A percentile compares a stretch with the other conserved stretches of the same genome.
phyloP scores from a whole-genome alignment of 2,329 filamentous ascomycete species.

The Tolypocladium capitatum region DNA sequence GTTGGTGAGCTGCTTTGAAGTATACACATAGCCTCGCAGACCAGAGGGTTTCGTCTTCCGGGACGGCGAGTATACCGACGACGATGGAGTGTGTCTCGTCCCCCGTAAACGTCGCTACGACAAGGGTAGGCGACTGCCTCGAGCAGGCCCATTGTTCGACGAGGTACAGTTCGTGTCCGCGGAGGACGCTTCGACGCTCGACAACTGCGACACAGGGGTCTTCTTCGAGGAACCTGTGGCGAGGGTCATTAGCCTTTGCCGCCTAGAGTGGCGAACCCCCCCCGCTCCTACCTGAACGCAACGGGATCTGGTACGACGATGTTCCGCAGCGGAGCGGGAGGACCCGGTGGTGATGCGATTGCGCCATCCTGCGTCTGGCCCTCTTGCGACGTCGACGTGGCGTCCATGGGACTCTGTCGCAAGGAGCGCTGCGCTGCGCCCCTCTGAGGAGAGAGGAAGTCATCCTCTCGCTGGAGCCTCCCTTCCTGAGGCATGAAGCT shows the following conservation, averaged over 20 bases:
- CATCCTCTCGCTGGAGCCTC: slow-evolving; percentile 4
- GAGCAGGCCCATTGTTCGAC: slow-evolving; percentile 98
- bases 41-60: slow-evolving; percentile 68
- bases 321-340: slow-evolving; percentile 24
- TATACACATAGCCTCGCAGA: slow-evolving; percentile 68
- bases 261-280: no score
- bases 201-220: slow-evolving; percentile 65
- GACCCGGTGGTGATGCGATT: slow-evolving; percentile 4
- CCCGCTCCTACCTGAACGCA: slow-evolving; percentile 34
- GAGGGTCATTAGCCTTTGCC: slow-evolving; percentile 2
- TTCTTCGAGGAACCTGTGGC: slow-evolving; percentile 62
- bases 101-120: slow-evolving; percentile 88
- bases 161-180: slow-evolving; percentile 84
- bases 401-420: slow-evolving; percentile 1
- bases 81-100: slow-evolving; percentile 66
- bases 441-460: not conserved
- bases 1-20: slow-evolving; percentile 74
- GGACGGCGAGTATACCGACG: slow-evolving; percentile 70
- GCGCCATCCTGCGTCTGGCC: slow-evolving; percentile 4
- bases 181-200: slow-evolving; percentile 54
- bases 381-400: not conserved
- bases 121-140: slow-evolving; percentile 73
- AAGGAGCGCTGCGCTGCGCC: not conserved
- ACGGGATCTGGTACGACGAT: slow-evolving; percentile 47
- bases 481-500: slow-evolving; percentile 5